Conservation (phyloP, 2,329 filamentous ascomycete species). For the Seiridium unicorne region DNA sequence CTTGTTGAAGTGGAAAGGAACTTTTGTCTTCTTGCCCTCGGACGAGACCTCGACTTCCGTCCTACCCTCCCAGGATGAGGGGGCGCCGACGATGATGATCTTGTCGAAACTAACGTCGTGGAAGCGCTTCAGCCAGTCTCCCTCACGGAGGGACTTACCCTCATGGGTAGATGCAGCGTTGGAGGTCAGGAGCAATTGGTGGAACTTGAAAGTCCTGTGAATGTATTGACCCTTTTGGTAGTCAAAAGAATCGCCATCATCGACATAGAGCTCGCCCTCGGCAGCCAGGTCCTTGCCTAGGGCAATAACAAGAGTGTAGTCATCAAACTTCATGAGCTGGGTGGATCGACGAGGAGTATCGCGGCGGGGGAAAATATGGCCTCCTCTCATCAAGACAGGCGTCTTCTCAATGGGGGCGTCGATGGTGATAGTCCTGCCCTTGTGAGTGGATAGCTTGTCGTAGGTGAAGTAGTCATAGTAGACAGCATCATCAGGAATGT, state of each 20-base stretch:
- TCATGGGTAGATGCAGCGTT: slow-evolving; percentile 61
- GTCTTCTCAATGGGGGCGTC: slow-evolving; percentile 81
- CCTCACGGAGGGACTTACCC: slow-evolving; percentile 59
- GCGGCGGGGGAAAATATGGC: slow-evolving; percentile 86
- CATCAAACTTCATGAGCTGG: slow-evolving; percentile 88
- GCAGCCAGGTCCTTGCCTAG: slow-evolving; percentile 67
- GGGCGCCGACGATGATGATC: slow-evolving; percentile 79
- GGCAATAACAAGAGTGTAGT: slow-evolving; percentile 85
- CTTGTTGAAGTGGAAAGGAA: slow-evolving; percentile 58
- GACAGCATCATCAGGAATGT: slow-evolving; percentile 82
- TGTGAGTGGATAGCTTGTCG: slow-evolving; percentile 65
- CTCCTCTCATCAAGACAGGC: slow-evolving; percentile 87
- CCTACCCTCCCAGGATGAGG: slow-evolving; percentile 67
- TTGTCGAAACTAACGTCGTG: slow-evolving; percentile 76
- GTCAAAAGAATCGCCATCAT: slow-evolving; percentile 92
- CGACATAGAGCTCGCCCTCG: slow-evolving; percentile 80
- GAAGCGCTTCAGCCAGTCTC: slow-evolving; percentile 78
- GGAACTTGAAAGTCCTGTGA: slow-evolving; percentile 75
- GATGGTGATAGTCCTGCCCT: slow-evolving; percentile 68
- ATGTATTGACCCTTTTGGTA: slow-evolving; percentile 85
- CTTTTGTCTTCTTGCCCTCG: slow-evolving; percentile 52
- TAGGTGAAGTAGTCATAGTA: slow-evolving; percentile 98
- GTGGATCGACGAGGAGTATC: slow-evolving; percentile 84
- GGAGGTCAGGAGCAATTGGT: slow-evolving; percentile 61
- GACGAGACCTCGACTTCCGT: slow-evolving; percentile 55